Base-by-base conservation (phyloP, 345 rosid genomes). In the Luvunga scandens region DNA sequence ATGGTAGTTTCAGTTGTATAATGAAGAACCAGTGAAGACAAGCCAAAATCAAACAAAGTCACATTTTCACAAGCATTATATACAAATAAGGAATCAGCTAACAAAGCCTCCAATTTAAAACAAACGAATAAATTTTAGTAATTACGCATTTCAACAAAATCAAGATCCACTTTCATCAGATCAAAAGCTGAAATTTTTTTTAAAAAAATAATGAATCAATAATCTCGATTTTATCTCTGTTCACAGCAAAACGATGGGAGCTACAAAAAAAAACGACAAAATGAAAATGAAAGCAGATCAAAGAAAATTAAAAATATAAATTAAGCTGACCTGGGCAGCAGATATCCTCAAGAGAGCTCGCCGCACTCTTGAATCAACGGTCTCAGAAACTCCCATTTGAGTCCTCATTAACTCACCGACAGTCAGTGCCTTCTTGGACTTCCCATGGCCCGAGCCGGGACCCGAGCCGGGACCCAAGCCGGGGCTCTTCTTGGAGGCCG, bases 381-480 rank as follows among this genome's bases (percentile, higher is more conserved):
- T 66, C 83, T 94, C 98, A 21, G 97, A 80, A 8, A 94, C 89
- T 73, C 89, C 84, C 98, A 96, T 96, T 89, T 96, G 99, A 50
- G 77, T 77, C 89, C 98, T 87, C 95, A 96, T 92, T 80, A 96
- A 85, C 87, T 96, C 98, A 21, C 98, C 98, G 18, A 96, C 91
- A 9, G 97, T 96, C 84, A 90, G 73, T 34, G 94, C 86, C 69
- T 85, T 88, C 85, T 80, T 91, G 39, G 83, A 27, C 84, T 90
- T 93, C 31, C 87, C 93, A 60, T 65, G 83, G 24, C 89, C 90
- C 7, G 94, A 89, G n/a, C 91, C 88, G 0, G 87, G 76, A 16
- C 87, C 91, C 45, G 92, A 89, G 1, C 94, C 88, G 0, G 87
- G 76, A 16, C 87, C 91, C 45, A 91, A 89, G 1, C 94, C 91